Base-by-base conservation (phyloP, 148 eudicot genomes). In the Rhododendron henanense region DNA sequence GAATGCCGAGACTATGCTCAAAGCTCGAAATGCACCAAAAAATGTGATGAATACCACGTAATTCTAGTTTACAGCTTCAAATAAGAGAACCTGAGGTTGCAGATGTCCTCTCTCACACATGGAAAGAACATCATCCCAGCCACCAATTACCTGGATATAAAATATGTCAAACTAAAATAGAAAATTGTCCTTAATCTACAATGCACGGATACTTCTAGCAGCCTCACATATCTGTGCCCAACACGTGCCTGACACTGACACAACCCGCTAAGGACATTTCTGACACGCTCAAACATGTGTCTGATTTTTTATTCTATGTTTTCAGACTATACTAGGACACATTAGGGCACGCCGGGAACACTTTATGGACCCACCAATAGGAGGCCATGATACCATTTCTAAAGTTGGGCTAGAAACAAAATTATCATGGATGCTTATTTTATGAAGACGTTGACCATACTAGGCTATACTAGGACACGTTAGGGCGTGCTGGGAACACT, bases 11-110 rank as follows among this genome's bases (percentile, higher is more conserved):
- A 61, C n/a, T 31, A 81, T 77, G 51, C 59, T 10, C 57, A n/a
- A 85, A 87, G 71, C 84, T 65, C 69, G 11, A 59, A 59, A 44
- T 23, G 81, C 83, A 83, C 75, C 47, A 18, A 48, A 85, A 44
- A 48, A 44, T 21, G n/a, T 53, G 9, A 47, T 33, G 10, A 73
- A 37, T 83, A 61, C 57, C 82, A 61, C 7, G 33, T 33, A 5
- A 57, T 23, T 45, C 88, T 91, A 94, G 81, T 92, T 90, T 90
- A 91, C 96, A 90, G 98, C 98, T 92, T 95, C 99, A 81, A 86
- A 97, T 85, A 97, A 97, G 57, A 97, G 96, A 88, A 97, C 92
- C 91, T 95, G 99, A 48, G 99, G 99, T 91, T 97, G 99, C 90
- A 97, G 89, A 87, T 91, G 98, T 75, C 99, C 99, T 88, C 86